Percentiles rank a stretch among this genome's conserved stretches.
These are phyloP conservation scores for Rosa persica DNA, from an alignment of 306 rosid species.

Conservation along the genomic window DNA sequence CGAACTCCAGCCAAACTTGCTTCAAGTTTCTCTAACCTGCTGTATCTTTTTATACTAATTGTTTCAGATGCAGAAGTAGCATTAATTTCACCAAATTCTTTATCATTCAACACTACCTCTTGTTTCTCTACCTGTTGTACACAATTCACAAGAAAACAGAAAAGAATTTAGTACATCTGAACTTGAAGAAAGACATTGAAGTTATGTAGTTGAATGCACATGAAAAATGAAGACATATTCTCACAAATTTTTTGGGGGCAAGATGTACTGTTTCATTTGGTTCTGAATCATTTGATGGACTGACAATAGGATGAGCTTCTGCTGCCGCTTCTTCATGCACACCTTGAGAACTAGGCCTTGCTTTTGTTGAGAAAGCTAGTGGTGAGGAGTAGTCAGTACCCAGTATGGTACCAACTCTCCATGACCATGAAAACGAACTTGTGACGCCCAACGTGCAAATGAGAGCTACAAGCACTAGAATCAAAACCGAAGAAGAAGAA, in stretches of 20 bases:
- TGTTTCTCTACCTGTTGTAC: constrained; percentile 16
- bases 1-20: constrained; percentile 40
- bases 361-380: constrained; percentile 1
- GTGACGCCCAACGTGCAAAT: constrained; percentile 7
- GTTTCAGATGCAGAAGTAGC: background rate
- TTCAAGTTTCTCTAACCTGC: constrained; percentile 32
- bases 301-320: constrained; percentile 3
- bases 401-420: constrained; percentile 7
- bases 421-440: constrained; percentile 18
- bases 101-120: background rate
- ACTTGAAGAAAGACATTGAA: background rate
- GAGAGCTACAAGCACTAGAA: constrained; percentile 13
- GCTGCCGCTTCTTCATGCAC: background rate
- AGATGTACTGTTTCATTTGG: constrained; percentile 10
- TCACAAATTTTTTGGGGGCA: background rate
- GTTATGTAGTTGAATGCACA: background rate
- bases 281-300: constrained; percentile 4
- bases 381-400: background rate
- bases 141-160: background rate
- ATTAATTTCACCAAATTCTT: background rate
- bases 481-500: background rate
- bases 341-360: background rate
- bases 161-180: background rate
- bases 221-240: background rate
- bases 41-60: constrained; percentile 10